Conservation (phyloP, 2,329 filamentous ascomycete species). For the Diaporthe vaccinii region DNA sequence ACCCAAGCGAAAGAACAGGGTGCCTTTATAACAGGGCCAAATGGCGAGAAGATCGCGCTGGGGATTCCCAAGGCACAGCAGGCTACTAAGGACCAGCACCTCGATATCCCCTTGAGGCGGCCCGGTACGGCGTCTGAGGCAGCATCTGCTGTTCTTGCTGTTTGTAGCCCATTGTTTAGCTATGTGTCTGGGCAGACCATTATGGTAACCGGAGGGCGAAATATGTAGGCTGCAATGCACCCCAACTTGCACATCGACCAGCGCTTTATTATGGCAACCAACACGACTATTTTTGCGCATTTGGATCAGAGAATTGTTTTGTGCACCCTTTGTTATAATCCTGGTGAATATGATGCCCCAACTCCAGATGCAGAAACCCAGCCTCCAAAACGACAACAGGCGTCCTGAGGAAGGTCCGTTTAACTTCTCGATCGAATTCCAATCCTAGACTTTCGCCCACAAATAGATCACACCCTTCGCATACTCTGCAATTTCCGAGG, state of each 20-base stretch:
- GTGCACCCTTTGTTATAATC: conserved; percentile 21
- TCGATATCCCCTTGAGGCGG: conserved; percentile 84
- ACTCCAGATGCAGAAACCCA: conserved; percentile 43
- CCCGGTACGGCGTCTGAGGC: conserved; percentile 85
- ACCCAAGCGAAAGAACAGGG: conserved; percentile 89
- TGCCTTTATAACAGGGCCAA: conserved; percentile 81
- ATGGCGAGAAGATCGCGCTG: conserved; percentile 80
- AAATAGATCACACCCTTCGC: conserved; percentile 78
- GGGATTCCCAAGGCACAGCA: conserved; percentile 78
- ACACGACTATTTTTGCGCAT: background rate
- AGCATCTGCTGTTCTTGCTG: conserved; percentile 80
- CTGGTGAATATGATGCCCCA: conserved; percentile 30
- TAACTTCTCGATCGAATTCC: background rate
- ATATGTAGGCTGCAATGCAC: conserved; percentile 59
- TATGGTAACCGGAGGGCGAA: conserved; percentile 83
- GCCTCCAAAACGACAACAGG: conserved; percentile 43
- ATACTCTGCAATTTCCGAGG: background rate
- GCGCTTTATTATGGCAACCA: background rate
- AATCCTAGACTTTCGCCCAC: conserved; percentile 78
- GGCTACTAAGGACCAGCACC: conserved; percentile 59
- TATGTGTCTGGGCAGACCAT: conserved; percentile 92
- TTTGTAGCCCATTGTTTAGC: conserved; percentile 84
- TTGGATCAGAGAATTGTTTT: background rate
- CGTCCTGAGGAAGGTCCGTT: background rate
- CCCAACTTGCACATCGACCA: background rate